Evolutionary conservation across 169 alveolate species (phyloP).

Genomic region (Plasmodium gaboni): DNA sequence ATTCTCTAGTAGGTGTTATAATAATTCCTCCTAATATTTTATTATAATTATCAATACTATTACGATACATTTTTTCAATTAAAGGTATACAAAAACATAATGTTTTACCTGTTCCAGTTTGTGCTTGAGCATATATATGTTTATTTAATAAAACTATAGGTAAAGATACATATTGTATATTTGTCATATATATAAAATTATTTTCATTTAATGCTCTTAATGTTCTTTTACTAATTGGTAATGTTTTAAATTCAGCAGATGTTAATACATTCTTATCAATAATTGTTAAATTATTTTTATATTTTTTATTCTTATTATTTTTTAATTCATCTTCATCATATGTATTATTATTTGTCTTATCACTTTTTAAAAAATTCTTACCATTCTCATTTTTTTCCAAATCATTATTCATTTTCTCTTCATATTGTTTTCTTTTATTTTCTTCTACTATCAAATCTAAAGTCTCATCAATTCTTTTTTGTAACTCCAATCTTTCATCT

Average conservation of each 20-base stretch:
- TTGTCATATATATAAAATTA: conserved; percentile 61
- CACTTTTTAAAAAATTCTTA: not conserved
- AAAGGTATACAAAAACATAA: conserved; percentile 95
- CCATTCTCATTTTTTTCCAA: conserved; percentile 2
- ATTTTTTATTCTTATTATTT: conserved; percentile 28
- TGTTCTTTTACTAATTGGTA: conserved; percentile 70
- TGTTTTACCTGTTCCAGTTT: conserved; percentile 99
- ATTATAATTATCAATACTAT: conserved; percentile 95
- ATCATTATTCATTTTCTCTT: conserved; percentile 26
- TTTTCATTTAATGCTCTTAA: conserved; percentile 49
- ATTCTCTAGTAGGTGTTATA: conserved; percentile 98
- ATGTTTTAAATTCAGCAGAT: conserved; percentile 21
- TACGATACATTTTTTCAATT: conserved; percentile 93
- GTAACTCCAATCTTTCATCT: conserved; percentile 47
- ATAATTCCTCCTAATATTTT: conserved; percentile 87
- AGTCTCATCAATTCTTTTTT: conserved; percentile 65
- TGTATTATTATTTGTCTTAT: conserved; percentile 1
- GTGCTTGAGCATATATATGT: conserved; percentile 86
- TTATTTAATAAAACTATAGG: conserved; percentile 68
- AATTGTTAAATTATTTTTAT: conserved; percentile 59
- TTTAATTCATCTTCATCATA: conserved; percentile 1
- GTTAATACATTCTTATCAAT: conserved; percentile 69
- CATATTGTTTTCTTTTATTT: conserved; percentile 68
- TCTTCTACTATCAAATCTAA: conserved; percentile 40
- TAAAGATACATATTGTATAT: conserved; percentile 62